phyloP scores from a whole-genome alignment of 2,329 filamentous ascomycete species.

The Amauroascus niger region DNA sequence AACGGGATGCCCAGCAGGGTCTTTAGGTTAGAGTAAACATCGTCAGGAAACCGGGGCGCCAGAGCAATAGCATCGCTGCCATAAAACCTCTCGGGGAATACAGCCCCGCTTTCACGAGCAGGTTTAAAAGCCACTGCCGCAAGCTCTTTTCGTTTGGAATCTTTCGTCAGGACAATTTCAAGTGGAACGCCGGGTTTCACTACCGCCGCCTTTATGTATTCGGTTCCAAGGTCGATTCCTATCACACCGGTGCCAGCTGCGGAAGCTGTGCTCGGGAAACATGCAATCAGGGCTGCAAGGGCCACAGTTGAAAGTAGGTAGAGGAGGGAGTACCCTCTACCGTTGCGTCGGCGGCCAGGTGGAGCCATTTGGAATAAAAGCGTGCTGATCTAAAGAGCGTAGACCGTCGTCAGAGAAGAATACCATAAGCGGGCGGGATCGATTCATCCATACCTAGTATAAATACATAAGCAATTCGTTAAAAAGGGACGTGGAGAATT shows the following conservation, averaged over 20 bases:
- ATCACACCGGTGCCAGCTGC: slow-evolving; percentile 67
- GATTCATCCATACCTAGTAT: slow-evolving; percentile 7
- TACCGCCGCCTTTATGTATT: slow-evolving; percentile 91
- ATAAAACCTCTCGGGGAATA: slow-evolving; percentile 81
- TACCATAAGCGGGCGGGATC: background rate
- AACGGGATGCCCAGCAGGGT: slow-evolving; percentile 65
- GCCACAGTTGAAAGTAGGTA: slow-evolving; percentile 34
- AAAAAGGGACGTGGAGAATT: background rate
- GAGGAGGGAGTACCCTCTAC: slow-evolving; percentile 13
- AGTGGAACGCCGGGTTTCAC: slow-evolving; percentile 96
- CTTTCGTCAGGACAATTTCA: slow-evolving; percentile 95
- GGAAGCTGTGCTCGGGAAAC: slow-evolving; percentile 45
- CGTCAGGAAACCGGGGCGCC: slow-evolving; percentile 75
- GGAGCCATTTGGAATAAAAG: slow-evolving; percentile 34
- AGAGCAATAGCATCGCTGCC: slow-evolving; percentile 85
- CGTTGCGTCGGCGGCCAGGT: slow-evolving; percentile 36
- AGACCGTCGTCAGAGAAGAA: background rate
- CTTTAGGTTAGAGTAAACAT: slow-evolving; percentile 94
- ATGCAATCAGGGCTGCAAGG: slow-evolving; percentile 43
- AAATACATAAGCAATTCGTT: slow-evolving; percentile 12
- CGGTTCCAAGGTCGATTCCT: slow-evolving; percentile 87
- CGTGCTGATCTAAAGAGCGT: background rate
- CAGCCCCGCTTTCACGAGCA: slow-evolving; percentile 52
- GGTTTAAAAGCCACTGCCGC: slow-evolving; percentile 92
- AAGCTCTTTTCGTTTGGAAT: slow-evolving; percentile 90